Percentiles rank a stretch among this genome's conserved stretches.
phyloP scores from a whole-genome alignment of 495 filamentous ascomycete genomes.

The Tuber umbilicatum region DNA sequence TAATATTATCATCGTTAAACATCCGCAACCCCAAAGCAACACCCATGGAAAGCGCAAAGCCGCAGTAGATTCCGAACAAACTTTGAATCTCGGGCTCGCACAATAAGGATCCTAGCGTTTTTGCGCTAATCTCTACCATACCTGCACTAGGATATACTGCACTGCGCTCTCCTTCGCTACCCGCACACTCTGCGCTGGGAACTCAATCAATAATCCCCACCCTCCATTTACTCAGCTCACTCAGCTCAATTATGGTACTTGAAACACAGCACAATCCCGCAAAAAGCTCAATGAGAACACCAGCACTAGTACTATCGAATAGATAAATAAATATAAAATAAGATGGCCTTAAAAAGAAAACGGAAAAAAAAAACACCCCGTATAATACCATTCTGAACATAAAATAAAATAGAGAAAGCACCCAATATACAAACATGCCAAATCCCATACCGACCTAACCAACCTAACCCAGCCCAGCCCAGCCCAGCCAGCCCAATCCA shows the following conservation, averaged over 20 bases:
- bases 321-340: slow-evolving; percentile 3
- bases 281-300: neutral
- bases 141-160: neutral
- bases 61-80: neutral
- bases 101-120: neutral
- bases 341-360: slow-evolving; percentile 5
- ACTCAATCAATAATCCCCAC: neutral
- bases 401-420: slow-evolving; percentile 14
- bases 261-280: neutral
- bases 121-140: neutral
- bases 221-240: neutral
- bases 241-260: neutral
- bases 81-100: neutral
- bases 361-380: neutral
- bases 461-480: slow-evolving; percentile 11
- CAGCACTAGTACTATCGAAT: neutral
- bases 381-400: slow-evolving; percentile 27
- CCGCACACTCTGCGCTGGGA: neutral
- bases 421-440: slow-evolving; percentile 12
- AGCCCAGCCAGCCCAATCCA: slow-evolving; percentile 10
- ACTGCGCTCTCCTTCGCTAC: neutral
- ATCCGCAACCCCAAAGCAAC: neutral
- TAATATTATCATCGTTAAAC: neutral
- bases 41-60: neutral
- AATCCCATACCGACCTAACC: slow-evolving; percentile 20